These are phyloP conservation scores for Abrus pulchellus DNA, from an alignment of 306 rosid genomes.

Conservation along the genomic window DNA sequence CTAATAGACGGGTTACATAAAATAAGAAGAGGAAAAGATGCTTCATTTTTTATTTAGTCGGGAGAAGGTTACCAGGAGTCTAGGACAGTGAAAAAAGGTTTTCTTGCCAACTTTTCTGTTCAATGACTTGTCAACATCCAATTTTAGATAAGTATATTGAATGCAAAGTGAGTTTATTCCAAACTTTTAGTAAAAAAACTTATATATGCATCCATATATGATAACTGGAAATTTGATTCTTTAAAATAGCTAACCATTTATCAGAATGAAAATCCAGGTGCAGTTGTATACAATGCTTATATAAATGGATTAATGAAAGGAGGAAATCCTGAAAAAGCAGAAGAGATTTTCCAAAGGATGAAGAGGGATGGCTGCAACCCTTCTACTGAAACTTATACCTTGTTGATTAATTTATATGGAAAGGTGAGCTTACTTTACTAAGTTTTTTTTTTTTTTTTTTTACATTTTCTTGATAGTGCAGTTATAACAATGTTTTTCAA, in stretches of 20 bases:
- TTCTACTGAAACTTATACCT: slow-evolving; percentile 77
- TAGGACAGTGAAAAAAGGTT: slow-evolving; percentile 1
- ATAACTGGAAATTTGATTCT: slow-evolving; percentile 32
- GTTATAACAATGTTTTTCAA: slow-evolving; percentile 8
- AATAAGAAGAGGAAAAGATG: not conserved
- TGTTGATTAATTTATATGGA: slow-evolving; percentile 86
- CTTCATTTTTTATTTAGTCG: slow-evolving; percentile 1
- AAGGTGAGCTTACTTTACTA: slow-evolving; percentile 61
- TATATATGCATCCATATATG: slow-evolving; percentile 2
- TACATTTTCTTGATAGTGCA: not conserved
- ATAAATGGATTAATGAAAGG: slow-evolving; percentile 87
- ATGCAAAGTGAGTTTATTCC: not conserved
- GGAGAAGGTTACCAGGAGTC: not conserved
- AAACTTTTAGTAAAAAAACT: not conserved
- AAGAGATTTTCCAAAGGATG: slow-evolving; percentile 84
- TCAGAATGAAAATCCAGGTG: slow-evolving; percentile 61
- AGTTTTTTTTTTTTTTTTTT: slow-evolving; percentile 3
- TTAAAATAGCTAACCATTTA: slow-evolving; percentile 36
- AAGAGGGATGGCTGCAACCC: slow-evolving; percentile 79
- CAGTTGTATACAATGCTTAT: slow-evolving; percentile 82
- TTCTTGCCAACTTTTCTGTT: slow-evolving; percentile 11
- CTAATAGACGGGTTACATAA: not conserved
- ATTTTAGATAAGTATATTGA: not conserved
- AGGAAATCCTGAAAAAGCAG: slow-evolving; percentile 73
- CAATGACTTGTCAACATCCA: slow-evolving; percentile 6